These are phyloP conservation scores for Jackrogersella multiformis DNA, from an alignment of 495 filamentous ascomycete genomes.

Conservation along the genomic window DNA sequence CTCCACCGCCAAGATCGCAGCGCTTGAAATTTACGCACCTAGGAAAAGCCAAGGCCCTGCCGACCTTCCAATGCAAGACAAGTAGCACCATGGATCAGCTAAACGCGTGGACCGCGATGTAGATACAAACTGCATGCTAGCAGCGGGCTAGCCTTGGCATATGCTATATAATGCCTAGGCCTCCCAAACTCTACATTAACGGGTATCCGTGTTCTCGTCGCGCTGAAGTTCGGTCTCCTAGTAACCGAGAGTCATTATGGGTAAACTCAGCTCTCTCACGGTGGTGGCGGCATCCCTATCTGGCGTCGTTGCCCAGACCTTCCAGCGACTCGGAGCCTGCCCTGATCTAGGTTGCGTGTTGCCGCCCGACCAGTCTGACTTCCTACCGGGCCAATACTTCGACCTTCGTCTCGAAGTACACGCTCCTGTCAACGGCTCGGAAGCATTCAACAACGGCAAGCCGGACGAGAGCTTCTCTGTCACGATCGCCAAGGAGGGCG, in stretches of 20 bases:
- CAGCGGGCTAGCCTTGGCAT: neutral
- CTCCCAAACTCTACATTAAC: neutral
- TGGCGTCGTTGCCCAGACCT: slow-evolving; percentile 66
- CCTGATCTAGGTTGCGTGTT: slow-evolving; percentile 77
- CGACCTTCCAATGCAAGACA: slow-evolving; percentile 37
- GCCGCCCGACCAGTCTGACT: slow-evolving; percentile 79
- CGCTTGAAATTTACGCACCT: slow-evolving; percentile 4
- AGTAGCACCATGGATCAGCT: slow-evolving; percentile 14
- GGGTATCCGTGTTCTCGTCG: neutral
- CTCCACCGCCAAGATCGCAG: slow-evolving; percentile 29
- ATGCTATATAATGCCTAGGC: slow-evolving; percentile 19
- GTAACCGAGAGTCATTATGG: slow-evolving; percentile 27
- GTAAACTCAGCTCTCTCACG: slow-evolving; percentile 41
- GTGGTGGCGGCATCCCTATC: slow-evolving; percentile 48
- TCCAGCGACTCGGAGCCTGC: slow-evolving; percentile 74
- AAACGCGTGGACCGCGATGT: slow-evolving; percentile 13
- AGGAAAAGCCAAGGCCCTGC: slow-evolving; percentile 31
- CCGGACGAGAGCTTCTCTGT: slow-evolving; percentile 75
- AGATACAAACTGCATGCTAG: slow-evolving; percentile 19
- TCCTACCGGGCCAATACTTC: slow-evolving; percentile 77
- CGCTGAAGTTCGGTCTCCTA: slow-evolving; percentile 1
- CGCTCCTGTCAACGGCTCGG: slow-evolving; percentile 77
- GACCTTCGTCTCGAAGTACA: slow-evolving; percentile 81
- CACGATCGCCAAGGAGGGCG: slow-evolving; percentile 69
- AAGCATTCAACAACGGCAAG: slow-evolving; percentile 65